Conservation (phyloP, 257 asterid species). For the Leonotis leonurus region DNA sequence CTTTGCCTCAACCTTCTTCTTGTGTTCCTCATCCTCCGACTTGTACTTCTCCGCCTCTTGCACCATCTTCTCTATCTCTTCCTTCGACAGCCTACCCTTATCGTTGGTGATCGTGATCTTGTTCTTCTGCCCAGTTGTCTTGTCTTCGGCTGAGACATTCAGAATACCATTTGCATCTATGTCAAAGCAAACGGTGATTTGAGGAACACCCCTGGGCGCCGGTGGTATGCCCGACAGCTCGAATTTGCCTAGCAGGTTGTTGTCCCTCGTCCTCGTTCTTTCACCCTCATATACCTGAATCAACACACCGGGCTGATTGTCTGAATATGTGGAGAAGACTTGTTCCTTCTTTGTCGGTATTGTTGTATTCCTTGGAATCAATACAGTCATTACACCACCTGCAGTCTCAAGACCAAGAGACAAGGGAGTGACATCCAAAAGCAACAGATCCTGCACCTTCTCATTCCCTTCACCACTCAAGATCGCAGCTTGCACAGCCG, state of each 20-base stretch:
- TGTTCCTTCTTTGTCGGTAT: constrained; percentile 14
- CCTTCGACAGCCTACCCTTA: background rate
- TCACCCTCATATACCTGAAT: constrained; percentile 18
- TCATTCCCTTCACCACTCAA: constrained; percentile 22
- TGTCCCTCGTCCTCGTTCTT: constrained; percentile 1
- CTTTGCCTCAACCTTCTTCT: background rate
- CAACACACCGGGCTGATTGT: background rate
- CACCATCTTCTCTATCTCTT: background rate
- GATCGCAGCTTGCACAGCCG: constrained; percentile 22
- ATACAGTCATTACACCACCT: constrained; percentile 14
- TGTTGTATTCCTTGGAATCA: constrained; percentile 19
- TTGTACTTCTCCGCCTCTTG: background rate
- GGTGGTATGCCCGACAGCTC: constrained; percentile 9
- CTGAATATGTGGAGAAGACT: background rate
- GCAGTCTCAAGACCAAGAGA: constrained; percentile 21
- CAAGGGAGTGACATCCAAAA: constrained; percentile 21
- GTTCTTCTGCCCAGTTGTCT: background rate
- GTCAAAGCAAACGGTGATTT: constrained; percentile 1
- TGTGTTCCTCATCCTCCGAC: background rate
- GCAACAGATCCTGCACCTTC: constrained; percentile 23
- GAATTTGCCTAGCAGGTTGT: constrained; percentile 8
- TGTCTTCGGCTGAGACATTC: background rate
- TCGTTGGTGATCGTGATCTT: background rate
- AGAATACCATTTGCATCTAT: background rate
- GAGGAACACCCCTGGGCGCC: background rate